Evolutionary conservation across 768 basidiomycete species (phyloP), one percentile per base, ranked within the genome.

Genomic region (Rhodosporidiobolus odoratus): DNA sequence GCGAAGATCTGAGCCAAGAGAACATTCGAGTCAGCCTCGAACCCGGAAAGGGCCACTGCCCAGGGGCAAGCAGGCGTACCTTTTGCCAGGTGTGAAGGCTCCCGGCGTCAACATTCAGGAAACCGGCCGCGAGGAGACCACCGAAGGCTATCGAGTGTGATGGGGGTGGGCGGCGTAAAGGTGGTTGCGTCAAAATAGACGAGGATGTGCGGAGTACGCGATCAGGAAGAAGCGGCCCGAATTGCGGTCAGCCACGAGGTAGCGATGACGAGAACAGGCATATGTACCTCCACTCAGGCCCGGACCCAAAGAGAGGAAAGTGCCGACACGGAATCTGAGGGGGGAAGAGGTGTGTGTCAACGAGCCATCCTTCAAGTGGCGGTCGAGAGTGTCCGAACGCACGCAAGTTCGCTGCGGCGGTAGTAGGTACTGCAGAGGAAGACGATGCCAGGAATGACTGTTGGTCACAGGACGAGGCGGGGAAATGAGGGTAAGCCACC

Each of bases 381-480:
- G n/a, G n/a, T n/a, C n/a, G n/a, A n/a, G n/a, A n/a, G n/a, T n/a
- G n/a, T n/a, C n/a, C n/a, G n/a, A n/a, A n/a, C 6, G 34, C n/a
- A 25, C 25, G 21, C 47, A 25, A 68, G 62, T 23, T 68, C 66
- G 54, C 27, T 30, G 10, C 58, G 63, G 12, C 58, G 64, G 69
- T 74, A 74, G 60, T 58, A 74, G 10, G 40, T 38, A 9, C 63
- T 63, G 17, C 50, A 17, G 48, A 71, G 27, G 65, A 58, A 74
- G 35, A 56, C 69, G 60, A 74, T 74, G 25, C 73, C 73, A 5
- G 73, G 73, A 7, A 74, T 63, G 62, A 62, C 62, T 38, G 61
- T 8, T n/a, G n/a, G n/a, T n/a, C n/a, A n/a, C n/a, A n/a, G n/a
- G n/a, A n/a, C n/a, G n/a, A n/a, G n/a, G n/a, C n/a, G n/a, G n/a